Percentiles rank a stretch among this genome's conserved stretches.
Conservation (phyloP, 2,329 filamentous ascomycete species). For the Dryadomyces quercivorus region DNA sequence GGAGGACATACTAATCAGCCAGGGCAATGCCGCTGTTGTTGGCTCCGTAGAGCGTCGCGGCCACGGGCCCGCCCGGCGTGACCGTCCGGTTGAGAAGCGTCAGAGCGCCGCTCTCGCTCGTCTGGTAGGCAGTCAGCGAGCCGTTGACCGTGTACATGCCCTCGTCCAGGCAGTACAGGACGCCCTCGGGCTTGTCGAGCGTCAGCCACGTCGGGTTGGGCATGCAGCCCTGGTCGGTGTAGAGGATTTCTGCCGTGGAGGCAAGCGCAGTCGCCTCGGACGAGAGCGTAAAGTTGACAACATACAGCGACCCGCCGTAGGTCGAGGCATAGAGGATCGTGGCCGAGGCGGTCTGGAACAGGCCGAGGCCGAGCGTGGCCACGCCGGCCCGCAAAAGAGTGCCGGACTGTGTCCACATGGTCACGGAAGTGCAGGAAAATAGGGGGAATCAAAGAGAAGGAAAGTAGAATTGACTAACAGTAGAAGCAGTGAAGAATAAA, state of each 20-base stretch:
- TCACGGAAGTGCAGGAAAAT: too few relatives aligned
- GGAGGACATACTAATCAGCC: conserved; percentile 30
- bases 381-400: too few relatives aligned
- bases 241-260: conserved; percentile 18
- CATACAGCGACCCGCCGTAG: conserved; percentile 35
- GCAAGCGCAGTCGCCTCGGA: conserved; percentile 5
- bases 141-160: conserved; percentile 34
- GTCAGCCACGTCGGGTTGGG: conserved; percentile 49
- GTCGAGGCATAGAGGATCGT: conserved; percentile 34
- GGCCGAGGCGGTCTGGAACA: conserved; percentile 20
- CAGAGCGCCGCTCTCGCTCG: conserved; percentile 25
- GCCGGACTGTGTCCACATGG: too few relatives aligned
- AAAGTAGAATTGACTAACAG: not conserved
- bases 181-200: conserved; percentile 33
- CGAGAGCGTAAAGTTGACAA: conserved; percentile 28
- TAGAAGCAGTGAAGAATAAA: not conserved
- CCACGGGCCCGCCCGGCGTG: conserved; percentile 30
- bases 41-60: conserved; percentile 29
- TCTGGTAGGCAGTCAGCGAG: conserved; percentile 29
- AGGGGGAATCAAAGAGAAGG: not conserved
- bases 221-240: conserved; percentile 33
- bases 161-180: conserved; percentile 51
- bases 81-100: conserved; percentile 21
- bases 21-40: conserved; percentile 27
- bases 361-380: conserved; percentile 12